These are phyloP conservation scores for Candida boleticola DNA, from an alignment of 805 yeast genomes.

Conservation along the genomic window DNA sequence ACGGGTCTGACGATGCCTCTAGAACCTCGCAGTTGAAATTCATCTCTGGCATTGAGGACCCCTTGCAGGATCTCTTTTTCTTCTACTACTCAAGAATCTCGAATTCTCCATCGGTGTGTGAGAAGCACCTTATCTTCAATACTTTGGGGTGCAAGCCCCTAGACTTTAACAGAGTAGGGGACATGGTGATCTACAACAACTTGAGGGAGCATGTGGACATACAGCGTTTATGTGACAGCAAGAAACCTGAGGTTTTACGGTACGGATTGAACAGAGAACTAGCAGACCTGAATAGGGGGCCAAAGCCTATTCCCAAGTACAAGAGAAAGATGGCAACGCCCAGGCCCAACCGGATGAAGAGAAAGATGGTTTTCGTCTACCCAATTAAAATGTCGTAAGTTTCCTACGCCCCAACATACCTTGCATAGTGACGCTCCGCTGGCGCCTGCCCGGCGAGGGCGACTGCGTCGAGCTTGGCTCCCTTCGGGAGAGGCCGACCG, in stretches of 20 bases:
- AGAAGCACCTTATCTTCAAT: slow-evolving; percentile 16
- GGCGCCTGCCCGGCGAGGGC: no score
- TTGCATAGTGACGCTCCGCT: no score
- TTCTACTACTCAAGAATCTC: slow-evolving; percentile 15
- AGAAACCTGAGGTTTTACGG: not conserved
- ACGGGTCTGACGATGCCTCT: not conserved
- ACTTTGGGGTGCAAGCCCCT: slow-evolving; percentile 5
- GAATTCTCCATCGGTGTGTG: slow-evolving; percentile 17
- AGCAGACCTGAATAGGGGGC: not conserved
- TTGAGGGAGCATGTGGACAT: slow-evolving; percentile 3
- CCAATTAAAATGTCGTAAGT: no score
- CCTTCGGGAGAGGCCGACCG: no score
- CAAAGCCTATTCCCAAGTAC: not conserved
- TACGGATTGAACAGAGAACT: slow-evolving; percentile 1
- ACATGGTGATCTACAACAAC: slow-evolving; percentile 16
- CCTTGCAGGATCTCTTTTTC: slow-evolving; percentile 16
- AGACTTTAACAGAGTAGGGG: slow-evolving; percentile 14
- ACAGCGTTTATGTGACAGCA: not conserved
- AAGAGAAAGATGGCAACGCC: no score
- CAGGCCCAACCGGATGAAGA: no score
- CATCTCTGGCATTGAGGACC: slow-evolving; percentile 18
- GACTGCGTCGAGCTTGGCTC: no score
- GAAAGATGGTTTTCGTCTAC: no score
- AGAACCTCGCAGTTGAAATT: not conserved
- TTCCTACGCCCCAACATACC: no score